These are phyloP conservation scores for Cladochytrium replicatum DNA, from an alignment of 192 early-diverging fungal genomes.

Conservation along the genomic window DNA sequence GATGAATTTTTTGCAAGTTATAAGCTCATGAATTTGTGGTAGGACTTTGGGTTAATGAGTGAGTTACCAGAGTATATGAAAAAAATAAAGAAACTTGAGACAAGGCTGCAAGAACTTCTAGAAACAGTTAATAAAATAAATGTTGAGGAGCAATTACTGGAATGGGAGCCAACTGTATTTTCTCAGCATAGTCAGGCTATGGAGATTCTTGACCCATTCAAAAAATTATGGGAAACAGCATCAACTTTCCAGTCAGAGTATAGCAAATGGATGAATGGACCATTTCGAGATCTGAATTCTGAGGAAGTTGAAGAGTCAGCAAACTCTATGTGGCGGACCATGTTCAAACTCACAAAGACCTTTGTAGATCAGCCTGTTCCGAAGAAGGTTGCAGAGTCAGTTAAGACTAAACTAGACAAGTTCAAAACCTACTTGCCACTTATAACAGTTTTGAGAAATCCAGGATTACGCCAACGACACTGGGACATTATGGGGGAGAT, in stretches of 20 bases:
- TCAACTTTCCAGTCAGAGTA: slow-evolving; percentile 43
- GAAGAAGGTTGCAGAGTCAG: slow-evolving; percentile 47
- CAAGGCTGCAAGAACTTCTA: slow-evolving; percentile 31
- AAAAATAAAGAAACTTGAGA: slow-evolving; percentile 43
- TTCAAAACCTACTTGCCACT: slow-evolving; percentile 44
- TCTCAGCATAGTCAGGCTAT: slow-evolving; percentile 38
- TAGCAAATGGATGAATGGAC: slow-evolving; percentile 44
- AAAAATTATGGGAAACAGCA: slow-evolving; percentile 51
- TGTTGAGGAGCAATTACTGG: slow-evolving; percentile 46
- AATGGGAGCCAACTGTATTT: slow-evolving; percentile 50
- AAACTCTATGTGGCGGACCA: slow-evolving; percentile 35
- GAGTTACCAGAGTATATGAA: slow-evolving; percentile 50
- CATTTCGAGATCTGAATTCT: slow-evolving; percentile 42
- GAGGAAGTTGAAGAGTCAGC: slow-evolving; percentile 43
- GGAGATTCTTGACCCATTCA: slow-evolving; percentile 45
- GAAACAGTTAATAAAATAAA: slow-evolving; percentile 37
- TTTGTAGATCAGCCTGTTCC: slow-evolving; percentile 44
- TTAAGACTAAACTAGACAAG: slow-evolving; percentile 51
- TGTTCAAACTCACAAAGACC: slow-evolving; percentile 46
- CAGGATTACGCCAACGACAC: slow-evolving; percentile 43
- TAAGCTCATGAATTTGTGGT: not conserved
- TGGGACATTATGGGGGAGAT: slow-evolving; percentile 44
- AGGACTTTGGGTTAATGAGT: slow-evolving; percentile 49
- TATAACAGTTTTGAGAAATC: slow-evolving; percentile 43
- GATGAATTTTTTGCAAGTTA: not conserved